Evolutionary conservation across 140 eudicot species (phyloP), one percentile per base, ranked within the genome.

Genomic region (Senecio squalidus): DNA sequence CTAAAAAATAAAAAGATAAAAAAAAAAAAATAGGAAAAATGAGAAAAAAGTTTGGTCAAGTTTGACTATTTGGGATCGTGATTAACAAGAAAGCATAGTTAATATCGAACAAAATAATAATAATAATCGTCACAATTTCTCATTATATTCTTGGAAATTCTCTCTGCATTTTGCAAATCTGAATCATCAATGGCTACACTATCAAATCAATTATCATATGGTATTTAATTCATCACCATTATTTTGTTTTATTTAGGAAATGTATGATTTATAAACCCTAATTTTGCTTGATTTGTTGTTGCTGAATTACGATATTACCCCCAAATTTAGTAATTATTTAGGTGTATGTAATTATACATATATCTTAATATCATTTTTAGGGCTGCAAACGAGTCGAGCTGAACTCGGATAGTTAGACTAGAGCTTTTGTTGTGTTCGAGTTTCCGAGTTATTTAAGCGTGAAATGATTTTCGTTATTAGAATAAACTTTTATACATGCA

Each of bases 151-250:
- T n/a, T n/a, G n/a, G n/a, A n/a, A n/a, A n/a, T n/a, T n/a, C n/a
- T n/a, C n/a, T n/a, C n/a, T n/a, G n/a, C n/a, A n/a, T n/a, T n/a
- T n/a, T n/a, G n/a, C n/a, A n/a, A n/a, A n/a, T n/a, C n/a, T n/a
- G n/a, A n/a, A n/a, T n/a, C n/a, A n/a, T n/a, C n/a, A n/a, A 71
- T 71, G 76, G 17, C 64, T 25, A 38, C 66, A 14, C 48, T 71
- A 31, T 62, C 76, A 54, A 71, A 45, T 11, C 55, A 71, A 16
- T 27, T 71, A 44, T 39, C 62, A 9, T 36, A 36, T 62, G 71
- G 76, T 71, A 71, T 43, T 58, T 34, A 13, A 24, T 57, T 10
- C 70, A 17, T 34, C n/a, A 30, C 14, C 69, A 31, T 48, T 21
- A 23, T 31, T 9, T 2, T 51, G 15, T 41, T 60, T 25, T 58